Percentiles rank a stretch among this genome's conserved stretches.
These are phyloP conservation scores for Marchantia polymorpha DNA, from an alignment of 225 moss, liverwort and hornwort species.

Conservation along the genomic window DNA sequence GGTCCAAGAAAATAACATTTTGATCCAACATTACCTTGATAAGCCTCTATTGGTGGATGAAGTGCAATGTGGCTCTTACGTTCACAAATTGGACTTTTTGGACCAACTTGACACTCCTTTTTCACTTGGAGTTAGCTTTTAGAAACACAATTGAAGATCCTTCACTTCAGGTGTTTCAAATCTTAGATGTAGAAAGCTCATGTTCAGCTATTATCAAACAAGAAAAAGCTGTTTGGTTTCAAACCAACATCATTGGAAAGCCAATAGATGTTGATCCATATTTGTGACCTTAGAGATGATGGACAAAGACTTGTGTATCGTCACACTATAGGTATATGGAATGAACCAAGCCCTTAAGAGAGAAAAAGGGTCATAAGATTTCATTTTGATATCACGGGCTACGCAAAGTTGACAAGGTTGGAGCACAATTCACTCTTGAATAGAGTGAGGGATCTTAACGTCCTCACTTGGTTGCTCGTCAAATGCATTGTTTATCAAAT, in stretches of 20 bases:
- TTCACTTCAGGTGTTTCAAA: neutral
- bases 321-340: too few relatives aligned
- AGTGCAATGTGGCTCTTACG: too few relatives aligned
- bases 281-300: slow-evolving; percentile 5
- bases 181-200: too few relatives aligned
- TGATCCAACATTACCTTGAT: too few relatives aligned
- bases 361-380: slow-evolving; percentile 17
- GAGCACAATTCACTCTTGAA: neutral
- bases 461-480: slow-evolving; percentile 12
- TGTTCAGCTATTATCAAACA: too few relatives aligned
- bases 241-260: neutral
- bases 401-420: neutral
- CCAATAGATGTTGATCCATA: neutral
- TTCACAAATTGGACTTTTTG: too few relatives aligned
- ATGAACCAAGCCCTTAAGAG: slow-evolving; percentile 3
- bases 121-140: too few relatives aligned
- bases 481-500: too few relatives aligned
- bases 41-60: too few relatives aligned
- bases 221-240: slow-evolving; percentile 3
- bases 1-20: neutral
- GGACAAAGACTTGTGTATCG: neutral
- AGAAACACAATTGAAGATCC: neutral
- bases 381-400: neutral
- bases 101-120: too few relatives aligned
- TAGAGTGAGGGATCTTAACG: slow-evolving; percentile 3